Percentiles rank a stretch among this genome's conserved stretches.
Conservation (phyloP, 208 protist species). For the Strigomonas culicis region DNA sequence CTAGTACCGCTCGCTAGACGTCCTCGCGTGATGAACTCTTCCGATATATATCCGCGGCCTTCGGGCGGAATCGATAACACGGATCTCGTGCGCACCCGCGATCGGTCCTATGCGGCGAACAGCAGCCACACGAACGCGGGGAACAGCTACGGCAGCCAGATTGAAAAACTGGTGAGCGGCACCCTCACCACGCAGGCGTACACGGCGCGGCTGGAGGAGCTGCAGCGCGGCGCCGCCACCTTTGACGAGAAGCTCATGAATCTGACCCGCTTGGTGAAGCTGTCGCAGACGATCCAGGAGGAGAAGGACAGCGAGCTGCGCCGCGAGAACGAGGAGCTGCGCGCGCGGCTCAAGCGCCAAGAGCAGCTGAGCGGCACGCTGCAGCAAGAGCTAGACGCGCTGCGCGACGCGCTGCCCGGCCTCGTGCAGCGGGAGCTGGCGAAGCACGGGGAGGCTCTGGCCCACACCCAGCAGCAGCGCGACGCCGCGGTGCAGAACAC, state of each 20-base stretch:
- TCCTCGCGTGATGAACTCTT: background rate
- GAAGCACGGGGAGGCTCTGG: background rate
- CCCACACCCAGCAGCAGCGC: constrained; percentile 14
- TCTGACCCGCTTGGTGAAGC: constrained; percentile 75
- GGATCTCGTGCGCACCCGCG: background rate
- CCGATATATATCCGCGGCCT: background rate
- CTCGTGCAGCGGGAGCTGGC: constrained; percentile 1
- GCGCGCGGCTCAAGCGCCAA: constrained; percentile 54
- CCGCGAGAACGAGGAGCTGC: constrained; percentile 62
- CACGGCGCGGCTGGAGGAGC: constrained; percentile 43
- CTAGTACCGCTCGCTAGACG: background rate
- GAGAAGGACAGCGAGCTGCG: constrained; percentile 66
- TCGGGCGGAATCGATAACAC: background rate
- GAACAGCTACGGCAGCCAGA: too few relatives aligned
- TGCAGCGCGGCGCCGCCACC: constrained; percentile 36
- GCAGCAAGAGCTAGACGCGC: constrained; percentile 33
- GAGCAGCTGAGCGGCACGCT: constrained; percentile 54
- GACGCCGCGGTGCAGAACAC: constrained; percentile 24
- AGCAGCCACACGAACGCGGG: background rate
- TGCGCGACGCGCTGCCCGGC: constrained; percentile 11
- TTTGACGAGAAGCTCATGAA: constrained; percentile 82
- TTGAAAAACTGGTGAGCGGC: constrained; percentile 61
- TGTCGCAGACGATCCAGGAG: constrained; percentile 65
- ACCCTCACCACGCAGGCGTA: constrained; percentile 65
- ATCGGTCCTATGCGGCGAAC: background rate